Evolutionary conservation across 2,329 filamentous ascomycete species (phyloP), one percentile per base, ranked within the genome.

Genomic region (Aquanectria penicillioides): DNA sequence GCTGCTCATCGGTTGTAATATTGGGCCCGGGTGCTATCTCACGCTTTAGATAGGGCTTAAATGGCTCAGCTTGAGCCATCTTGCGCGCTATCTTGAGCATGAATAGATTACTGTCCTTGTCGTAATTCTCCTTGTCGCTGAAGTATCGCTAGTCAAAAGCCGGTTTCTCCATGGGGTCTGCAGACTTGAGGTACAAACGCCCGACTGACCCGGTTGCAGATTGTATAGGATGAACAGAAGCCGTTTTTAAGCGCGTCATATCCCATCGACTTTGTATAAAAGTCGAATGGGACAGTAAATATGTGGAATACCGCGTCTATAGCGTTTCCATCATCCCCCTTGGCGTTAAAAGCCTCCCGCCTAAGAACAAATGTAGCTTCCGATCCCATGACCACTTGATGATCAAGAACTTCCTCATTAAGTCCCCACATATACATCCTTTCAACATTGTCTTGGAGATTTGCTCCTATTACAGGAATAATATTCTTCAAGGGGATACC

Each of bases 231-330:
- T 94, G 88, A 94, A 84, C 91, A 94, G 81, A 94, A 95, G 48
- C 91, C 91, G 65, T 93, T 86, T 58, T 84, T 66, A 57, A 81
- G 71, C 58, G 76, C 73, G 33, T 80, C 81, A 71, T 87, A 95
- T 63, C 92, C 92, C 12, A 97, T 83, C 22, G 90, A 88, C 47
- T 83, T 79, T 6, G 41, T 46, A 83, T 96, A 95, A 67, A 92
- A 86, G 62, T 89, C 91, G 78, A 96, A 96, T 46, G 92, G 92
- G 66, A 96, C 94, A 78, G 96, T 92, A 81, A 96, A 96, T 84
- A 92, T 95, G 80, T 96, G 92, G 89, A 94, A 94, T 93, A 96
- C 96, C 70, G 95, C 79, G 72, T 97, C 93, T 63, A 90, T 90
- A 53, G 90, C 88, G 61, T 89, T 85, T 56, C 89, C 89, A 68